A percentile compares a stretch with the other conserved stretches of the same genome.
Conservation (phyloP, 768 basidiomycete species). For the Trametes meyenii region DNA sequence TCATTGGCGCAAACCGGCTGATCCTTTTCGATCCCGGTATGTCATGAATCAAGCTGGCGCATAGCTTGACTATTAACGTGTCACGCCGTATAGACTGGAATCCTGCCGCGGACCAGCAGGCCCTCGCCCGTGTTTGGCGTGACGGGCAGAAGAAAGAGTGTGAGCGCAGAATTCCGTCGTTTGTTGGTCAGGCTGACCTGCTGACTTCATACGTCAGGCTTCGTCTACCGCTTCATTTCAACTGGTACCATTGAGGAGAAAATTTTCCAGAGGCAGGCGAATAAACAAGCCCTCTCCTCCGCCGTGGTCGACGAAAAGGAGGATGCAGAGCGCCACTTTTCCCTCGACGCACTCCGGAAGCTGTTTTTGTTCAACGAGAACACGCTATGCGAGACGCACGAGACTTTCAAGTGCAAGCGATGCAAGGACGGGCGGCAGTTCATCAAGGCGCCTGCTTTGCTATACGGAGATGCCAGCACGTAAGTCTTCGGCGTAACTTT, state of each 20-base stretch:
- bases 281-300: slow-evolving; percentile 94
- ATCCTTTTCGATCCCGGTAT: slow-evolving; percentile 93
- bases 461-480: slow-evolving; percentile 99
- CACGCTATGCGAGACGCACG: slow-evolving; percentile 92
- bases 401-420: slow-evolving; percentile 96
- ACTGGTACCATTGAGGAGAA: slow-evolving; percentile 99
- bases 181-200: not conserved
- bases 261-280: slow-evolving; percentile 96
- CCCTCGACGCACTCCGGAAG: slow-evolving; percentile 83
- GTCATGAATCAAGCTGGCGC: slow-evolving; percentile 15
- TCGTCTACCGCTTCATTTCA: slow-evolving; percentile 97
- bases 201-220: slow-evolving; percentile 53
- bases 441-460: slow-evolving; percentile 78
- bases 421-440: slow-evolving; percentile 86
- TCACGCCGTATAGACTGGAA: slow-evolving; percentile 77
- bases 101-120: slow-evolving; percentile 97
- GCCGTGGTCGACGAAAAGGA: slow-evolving; percentile 99
- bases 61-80: slow-evolving; percentile 1
- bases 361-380: slow-evolving; percentile 89
- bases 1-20: slow-evolving; percentile 94
- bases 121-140: slow-evolving; percentile 97
- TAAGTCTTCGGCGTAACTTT: slow-evolving; percentile 43
- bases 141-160: slow-evolving; percentile 99
- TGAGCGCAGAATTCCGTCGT: slow-evolving; percentile 40
- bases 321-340: slow-evolving; percentile 94